Evolutionary conservation across 2,329 filamentous ascomycete genomes (phyloP).

Genomic region (Neospermospora avenae): DNA sequence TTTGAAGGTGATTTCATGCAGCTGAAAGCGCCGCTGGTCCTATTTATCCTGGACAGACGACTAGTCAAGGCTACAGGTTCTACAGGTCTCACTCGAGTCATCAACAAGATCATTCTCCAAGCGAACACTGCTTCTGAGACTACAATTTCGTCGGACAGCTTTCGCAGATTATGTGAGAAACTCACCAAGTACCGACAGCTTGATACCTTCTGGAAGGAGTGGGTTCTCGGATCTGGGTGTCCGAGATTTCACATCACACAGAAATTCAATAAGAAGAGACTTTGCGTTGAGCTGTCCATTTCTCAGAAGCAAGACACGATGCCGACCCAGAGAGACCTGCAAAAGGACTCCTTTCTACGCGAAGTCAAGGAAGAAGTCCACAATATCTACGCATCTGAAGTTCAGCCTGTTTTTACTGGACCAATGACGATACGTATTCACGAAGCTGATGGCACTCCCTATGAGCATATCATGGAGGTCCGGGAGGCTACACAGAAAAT

Average conservation of each 20-base stretch:
- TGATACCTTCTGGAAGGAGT: slow-evolving; percentile 90
- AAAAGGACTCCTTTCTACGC: slow-evolving; percentile 74
- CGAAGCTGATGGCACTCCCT: slow-evolving; percentile 95
- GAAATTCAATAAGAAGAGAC: slow-evolving; percentile 94
- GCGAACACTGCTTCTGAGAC: slow-evolving; percentile 73
- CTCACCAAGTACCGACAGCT: slow-evolving; percentile 75
- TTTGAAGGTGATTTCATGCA: slow-evolving; percentile 89
- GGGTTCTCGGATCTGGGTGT: slow-evolving; percentile 85
- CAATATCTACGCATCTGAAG: slow-evolving; percentile 63
- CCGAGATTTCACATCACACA: slow-evolving; percentile 84
- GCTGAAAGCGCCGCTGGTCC: slow-evolving; percentile 83
- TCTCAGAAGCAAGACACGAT: slow-evolving; percentile 62
- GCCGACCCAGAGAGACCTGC: slow-evolving; percentile 50
- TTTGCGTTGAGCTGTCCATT: slow-evolving; percentile 90
- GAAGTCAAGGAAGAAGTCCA: slow-evolving; percentile 77
- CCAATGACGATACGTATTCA: slow-evolving; percentile 98
- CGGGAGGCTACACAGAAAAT: slow-evolving; percentile 81
- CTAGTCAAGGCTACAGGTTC: slow-evolving; percentile 85
- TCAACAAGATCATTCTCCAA: slow-evolving; percentile 81
- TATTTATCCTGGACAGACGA: slow-evolving; percentile 91
- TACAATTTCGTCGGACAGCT: slow-evolving; percentile 69
- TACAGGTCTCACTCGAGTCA: slow-evolving; percentile 73
- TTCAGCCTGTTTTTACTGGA: slow-evolving; percentile 83
- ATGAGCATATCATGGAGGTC: slow-evolving; percentile 96
- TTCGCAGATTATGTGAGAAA: slow-evolving; percentile 83